Evolutionary conservation across 441 rosid genomes (phyloP).

Genomic region (Erodium moschatum): DNA sequence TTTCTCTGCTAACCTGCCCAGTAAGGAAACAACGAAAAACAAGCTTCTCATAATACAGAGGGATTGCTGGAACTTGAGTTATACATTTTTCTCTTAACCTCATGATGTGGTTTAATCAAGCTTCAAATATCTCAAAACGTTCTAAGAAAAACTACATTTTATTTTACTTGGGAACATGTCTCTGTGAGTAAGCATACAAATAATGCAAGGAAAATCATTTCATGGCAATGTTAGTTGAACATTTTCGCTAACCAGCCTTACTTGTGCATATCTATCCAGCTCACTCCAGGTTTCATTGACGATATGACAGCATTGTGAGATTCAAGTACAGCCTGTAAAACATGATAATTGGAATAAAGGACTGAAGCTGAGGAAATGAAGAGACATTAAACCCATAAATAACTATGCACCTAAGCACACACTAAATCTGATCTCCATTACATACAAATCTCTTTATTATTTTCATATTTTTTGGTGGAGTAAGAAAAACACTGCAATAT

Average conservation of each 20-base stretch:
- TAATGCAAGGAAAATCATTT: slow-evolving; percentile 1
- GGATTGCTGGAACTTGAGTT: not conserved
- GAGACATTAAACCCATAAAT: slow-evolving; percentile 5
- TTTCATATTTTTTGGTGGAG: not conserved
- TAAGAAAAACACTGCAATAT: not conserved
- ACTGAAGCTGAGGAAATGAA: slow-evolving; percentile 7
- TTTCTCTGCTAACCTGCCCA: slow-evolving; percentile 77
- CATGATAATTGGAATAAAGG: slow-evolving; percentile 17
- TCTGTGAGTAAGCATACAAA: not conserved
- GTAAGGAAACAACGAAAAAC: slow-evolving; percentile 9
- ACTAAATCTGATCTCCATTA: not conserved
- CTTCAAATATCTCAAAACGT: not conserved
- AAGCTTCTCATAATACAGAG: not conserved
- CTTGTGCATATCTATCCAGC: slow-evolving; percentile 96
- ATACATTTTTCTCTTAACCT: not conserved
- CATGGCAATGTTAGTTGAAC: not conserved
- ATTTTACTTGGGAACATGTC: not conserved
- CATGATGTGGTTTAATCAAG: not conserved
- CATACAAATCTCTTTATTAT: not conserved
- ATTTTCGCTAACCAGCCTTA: slow-evolving; percentile 30
- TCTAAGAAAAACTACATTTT: not conserved
- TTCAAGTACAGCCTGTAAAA: slow-evolving; percentile 65
- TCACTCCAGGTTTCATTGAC: slow-evolving; percentile 77
- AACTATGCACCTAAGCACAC: not conserved
- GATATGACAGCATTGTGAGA: slow-evolving; percentile 83